Conservation (phyloP, 371 early-diverging fungal genomes). For the Mortierella sp. region DNA sequence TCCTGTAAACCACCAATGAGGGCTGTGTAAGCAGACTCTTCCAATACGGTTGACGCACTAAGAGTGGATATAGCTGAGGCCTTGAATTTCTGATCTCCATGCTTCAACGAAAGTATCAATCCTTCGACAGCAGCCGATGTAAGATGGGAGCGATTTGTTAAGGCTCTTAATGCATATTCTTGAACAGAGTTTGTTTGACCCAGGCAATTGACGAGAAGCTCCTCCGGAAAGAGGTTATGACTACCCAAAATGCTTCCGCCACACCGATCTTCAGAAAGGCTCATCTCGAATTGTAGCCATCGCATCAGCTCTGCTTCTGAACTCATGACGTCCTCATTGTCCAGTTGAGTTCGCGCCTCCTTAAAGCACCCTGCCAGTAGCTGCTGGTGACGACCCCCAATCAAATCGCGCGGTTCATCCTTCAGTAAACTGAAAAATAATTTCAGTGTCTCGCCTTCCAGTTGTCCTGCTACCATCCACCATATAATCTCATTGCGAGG, state of each 20-base stretch:
- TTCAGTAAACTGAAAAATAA: slow-evolving; percentile 12
- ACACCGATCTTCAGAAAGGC: background rate
- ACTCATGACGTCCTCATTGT: background rate
- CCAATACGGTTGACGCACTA: too few species aligned
- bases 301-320: background rate
- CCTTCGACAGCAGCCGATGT: background rate
- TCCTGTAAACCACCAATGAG: too few species aligned
- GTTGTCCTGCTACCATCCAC: slow-evolving; percentile 38
- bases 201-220: background rate
- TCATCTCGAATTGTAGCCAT: background rate
- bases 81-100: background rate
- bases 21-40: background rate
- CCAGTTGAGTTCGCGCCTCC: background rate
- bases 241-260: background rate
- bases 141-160: background rate
- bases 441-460: slow-evolving; percentile 10
- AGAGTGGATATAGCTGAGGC: too few species aligned
- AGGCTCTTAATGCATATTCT: background rate
- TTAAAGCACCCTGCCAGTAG: slow-evolving; percentile 19
- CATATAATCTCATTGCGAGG: slow-evolving; percentile 35
- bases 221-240: background rate
- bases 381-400: too few species aligned
- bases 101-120: background rate
- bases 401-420: slow-evolving; percentile 14
- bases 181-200: background rate